Conservation (phyloP, 306 rosid genomes). For the Prunus mira region DNA sequence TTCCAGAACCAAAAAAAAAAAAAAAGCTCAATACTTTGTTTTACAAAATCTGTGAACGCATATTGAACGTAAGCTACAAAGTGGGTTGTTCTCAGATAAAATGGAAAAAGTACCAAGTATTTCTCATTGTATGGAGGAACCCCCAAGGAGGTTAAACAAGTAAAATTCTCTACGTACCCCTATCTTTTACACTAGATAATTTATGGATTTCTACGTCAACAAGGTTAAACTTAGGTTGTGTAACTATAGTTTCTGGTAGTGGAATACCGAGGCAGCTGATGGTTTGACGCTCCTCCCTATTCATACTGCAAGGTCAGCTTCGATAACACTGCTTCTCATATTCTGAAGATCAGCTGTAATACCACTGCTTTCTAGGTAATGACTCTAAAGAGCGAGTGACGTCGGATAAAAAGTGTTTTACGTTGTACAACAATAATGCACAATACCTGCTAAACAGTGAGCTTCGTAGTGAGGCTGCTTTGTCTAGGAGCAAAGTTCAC, state of each 20-base stretch:
- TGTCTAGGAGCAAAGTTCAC: not conserved
- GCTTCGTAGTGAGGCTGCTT: not conserved
- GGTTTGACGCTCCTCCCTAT: not conserved
- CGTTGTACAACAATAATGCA: not conserved
- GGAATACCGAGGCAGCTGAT: not conserved
- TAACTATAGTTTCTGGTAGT: not conserved
- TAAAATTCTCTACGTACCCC: not conserved
- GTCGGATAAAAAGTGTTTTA: not conserved
- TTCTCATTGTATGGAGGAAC: not conserved
- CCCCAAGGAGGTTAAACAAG: not conserved
- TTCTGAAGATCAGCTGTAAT: not conserved
- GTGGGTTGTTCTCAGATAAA: not conserved
- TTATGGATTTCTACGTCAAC: not conserved
- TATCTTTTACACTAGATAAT: not conserved
- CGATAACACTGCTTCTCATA: not conserved
- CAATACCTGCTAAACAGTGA: not conserved
- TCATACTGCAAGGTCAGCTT: not conserved
- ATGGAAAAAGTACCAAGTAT: not conserved
- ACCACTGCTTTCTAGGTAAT: not conserved
- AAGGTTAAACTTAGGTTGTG: not conserved
- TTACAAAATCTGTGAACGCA: not conserved
- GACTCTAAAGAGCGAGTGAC: not conserved
- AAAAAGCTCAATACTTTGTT: not conserved
- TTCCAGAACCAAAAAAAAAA: not conserved
- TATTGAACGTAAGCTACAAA: not conserved